These are phyloP conservation scores for Aspergillus quadricinctus DNA, from an alignment of 2,329 filamentous ascomycete species.

Conservation along the genomic window DNA sequence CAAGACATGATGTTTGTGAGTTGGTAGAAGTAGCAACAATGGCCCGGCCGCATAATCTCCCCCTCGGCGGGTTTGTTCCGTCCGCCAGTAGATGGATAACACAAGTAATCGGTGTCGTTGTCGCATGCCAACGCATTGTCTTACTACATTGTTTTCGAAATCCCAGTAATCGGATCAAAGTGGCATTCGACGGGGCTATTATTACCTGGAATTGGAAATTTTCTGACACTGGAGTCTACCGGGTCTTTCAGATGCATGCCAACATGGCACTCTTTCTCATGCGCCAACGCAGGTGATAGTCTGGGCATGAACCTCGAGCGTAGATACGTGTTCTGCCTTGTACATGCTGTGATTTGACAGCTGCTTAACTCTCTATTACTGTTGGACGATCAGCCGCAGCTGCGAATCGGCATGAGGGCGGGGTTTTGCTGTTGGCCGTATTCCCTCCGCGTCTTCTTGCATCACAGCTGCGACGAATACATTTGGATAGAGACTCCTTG, in stretches of 20 bases:
- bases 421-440: conserved; percentile 11
- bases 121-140: neutral
- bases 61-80: neutral
- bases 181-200: neutral
- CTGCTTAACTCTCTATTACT: conserved; percentile 5
- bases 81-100: neutral
- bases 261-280: conserved; percentile 11
- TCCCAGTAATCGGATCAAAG: neutral
- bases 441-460: conserved; percentile 8
- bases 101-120: neutral
- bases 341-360: conserved; percentile 5
- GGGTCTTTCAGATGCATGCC: conserved; percentile 8
- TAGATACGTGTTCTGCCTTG: conserved; percentile 12
- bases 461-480: conserved; percentile 1
- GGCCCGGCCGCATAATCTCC: neutral
- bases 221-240: neutral
- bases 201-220: neutral
- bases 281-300: conserved; percentile 11
- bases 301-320: conserved; percentile 10
- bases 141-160: neutral
- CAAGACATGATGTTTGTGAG: neutral
- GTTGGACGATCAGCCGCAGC: conserved; percentile 8
- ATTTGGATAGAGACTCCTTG: conserved; percentile 8
- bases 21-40: neutral
- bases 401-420: conserved; percentile 6